Base-by-base conservation (phyloP, 148 eudicot species). In the Arbutus unedo region DNA sequence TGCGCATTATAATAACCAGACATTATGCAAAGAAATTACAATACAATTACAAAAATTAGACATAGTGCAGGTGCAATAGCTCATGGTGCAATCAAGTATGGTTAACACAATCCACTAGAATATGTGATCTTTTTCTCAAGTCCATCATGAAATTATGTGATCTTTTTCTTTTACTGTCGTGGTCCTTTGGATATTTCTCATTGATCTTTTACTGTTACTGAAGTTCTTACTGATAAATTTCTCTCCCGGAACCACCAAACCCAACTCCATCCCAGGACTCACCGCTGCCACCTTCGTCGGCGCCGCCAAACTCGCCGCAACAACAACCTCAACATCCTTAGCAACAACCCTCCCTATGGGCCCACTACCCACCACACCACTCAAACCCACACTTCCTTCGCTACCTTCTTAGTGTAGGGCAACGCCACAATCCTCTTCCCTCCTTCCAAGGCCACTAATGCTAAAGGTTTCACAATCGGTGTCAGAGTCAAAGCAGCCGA, bases 351-450 rank as follows among this genome's bases (percentile, higher is more conserved):
- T 92, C 67, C 99, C 99, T 78, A 85, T 87, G 3, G 99, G 98
- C 74, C 99, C 99, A 83, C 85, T 93, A 49, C 99, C 99, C 8
- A 90, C 90, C 56, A 96, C 87, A 14, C 82, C 86, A 84, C 90
- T 90, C 93, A 96, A 90, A 85, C 94, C 98, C 59, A 96, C 91
- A 75, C 91, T 43, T 96, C 98, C 92, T 90, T 93, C 31, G 94
- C 97, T 79, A 96, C 84, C 73, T 94, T 96, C 94, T 96, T 96
- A 48, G 99, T 98, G 60, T 94, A 96, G 1, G 98, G 99, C 64
- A 98, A 94, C 6, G 99, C 99, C 82, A 96, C 97, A 71, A 96
- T 90, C 86, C 99, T 94, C 89, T 87, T 94, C 43, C 99, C 99
- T 45, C 94, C 98, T 38, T 92, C 96, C 6, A 86, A 81, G 11